These are phyloP conservation scores for Thymus mandschuricus DNA, from an alignment of 257 asterid species.

Conservation along the genomic window DNA sequence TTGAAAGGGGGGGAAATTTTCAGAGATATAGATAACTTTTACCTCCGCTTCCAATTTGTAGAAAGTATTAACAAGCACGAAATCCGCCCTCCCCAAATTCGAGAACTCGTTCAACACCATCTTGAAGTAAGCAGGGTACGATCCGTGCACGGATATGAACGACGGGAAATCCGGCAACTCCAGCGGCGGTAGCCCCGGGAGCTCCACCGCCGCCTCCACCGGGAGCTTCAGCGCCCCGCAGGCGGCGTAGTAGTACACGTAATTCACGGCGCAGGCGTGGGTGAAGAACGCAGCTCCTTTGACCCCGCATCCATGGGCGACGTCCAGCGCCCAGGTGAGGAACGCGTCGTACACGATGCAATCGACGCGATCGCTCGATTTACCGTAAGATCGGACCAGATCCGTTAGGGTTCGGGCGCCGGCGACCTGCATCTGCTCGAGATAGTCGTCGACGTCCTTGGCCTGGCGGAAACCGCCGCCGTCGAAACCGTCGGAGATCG, in stretches of 20 bases:
- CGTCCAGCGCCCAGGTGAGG: slow-evolving; percentile 50
- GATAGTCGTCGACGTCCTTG: slow-evolving; percentile 39
- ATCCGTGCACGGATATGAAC: slow-evolving; percentile 45
- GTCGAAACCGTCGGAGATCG: slow-evolving; percentile 34
- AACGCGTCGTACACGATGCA: slow-evolving; percentile 39
- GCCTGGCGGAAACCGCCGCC: slow-evolving; percentile 50
- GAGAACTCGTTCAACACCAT: slow-evolving; percentile 32
- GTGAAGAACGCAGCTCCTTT: slow-evolving; percentile 45
- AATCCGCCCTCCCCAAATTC: slow-evolving; percentile 41
- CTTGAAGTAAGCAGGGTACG: slow-evolving; percentile 54
- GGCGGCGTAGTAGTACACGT: slow-evolving; percentile 42
- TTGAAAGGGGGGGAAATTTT: too few relatives aligned
- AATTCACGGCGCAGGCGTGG: slow-evolving; percentile 46
- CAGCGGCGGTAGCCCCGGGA: slow-evolving; percentile 73
- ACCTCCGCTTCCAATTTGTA: slow-evolving; percentile 43
- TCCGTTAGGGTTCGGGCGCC: slow-evolving; percentile 44
- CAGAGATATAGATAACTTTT: too few relatives aligned
- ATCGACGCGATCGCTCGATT: slow-evolving; percentile 38
- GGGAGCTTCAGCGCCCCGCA: slow-evolving; percentile 38
- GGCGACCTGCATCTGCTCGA: slow-evolving; percentile 36
- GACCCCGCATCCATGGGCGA: slow-evolving; percentile 36
- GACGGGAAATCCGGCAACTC: slow-evolving; percentile 64
- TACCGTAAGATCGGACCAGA: slow-evolving; percentile 15
- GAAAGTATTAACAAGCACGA: slow-evolving; percentile 47
- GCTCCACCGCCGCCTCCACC: slow-evolving; percentile 43